A percentile compares a stretch with the other conserved stretches of the same genome.
Evolutionary conservation across 2,329 filamentous ascomycete species (phyloP).

Genomic region (Calonectria leucothoes): DNA sequence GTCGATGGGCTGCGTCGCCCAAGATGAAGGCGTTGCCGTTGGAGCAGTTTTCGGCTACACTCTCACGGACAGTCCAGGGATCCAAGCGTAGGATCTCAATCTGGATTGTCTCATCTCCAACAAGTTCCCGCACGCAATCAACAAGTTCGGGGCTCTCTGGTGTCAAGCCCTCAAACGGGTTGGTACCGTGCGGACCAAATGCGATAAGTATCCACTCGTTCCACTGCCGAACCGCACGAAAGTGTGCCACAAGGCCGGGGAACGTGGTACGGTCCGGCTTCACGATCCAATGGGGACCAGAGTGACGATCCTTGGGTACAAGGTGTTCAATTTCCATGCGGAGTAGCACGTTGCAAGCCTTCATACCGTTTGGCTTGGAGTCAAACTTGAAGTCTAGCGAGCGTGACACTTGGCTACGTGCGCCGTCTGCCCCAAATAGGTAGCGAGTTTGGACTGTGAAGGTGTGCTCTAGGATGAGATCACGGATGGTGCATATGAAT

Average conservation of each 20-base stretch:
- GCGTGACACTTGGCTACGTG: conserved; percentile 51
- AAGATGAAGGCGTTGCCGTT: conserved; percentile 64
- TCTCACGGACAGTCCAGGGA: conserved; percentile 73
- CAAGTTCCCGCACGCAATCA: conserved; percentile 56
- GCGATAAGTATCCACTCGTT: conserved; percentile 71
- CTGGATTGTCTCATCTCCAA: conserved; percentile 63
- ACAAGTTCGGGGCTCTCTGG: not conserved
- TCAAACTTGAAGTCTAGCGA: conserved; percentile 54
- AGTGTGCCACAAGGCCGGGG: conserved; percentile 51
- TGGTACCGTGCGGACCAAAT: conserved; percentile 39
- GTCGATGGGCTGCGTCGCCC: conserved; percentile 68
- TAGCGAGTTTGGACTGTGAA: conserved; percentile 63
- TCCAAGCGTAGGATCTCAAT: conserved; percentile 62
- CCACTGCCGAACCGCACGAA: conserved; percentile 73
- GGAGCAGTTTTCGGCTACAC: conserved; percentile 67
- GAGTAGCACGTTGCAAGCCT: conserved; percentile 55
- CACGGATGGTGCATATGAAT: conserved; percentile 48
- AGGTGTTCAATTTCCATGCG: conserved; percentile 60
- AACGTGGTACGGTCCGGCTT: conserved; percentile 66
- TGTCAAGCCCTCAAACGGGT: not conserved
- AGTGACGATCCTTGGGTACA: conserved; percentile 61
- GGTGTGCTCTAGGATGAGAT: conserved; percentile 47
- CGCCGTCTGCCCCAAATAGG: conserved; percentile 66
- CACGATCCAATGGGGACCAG: conserved; percentile 72
- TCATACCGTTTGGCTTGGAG: conserved; percentile 53